Conservation (phyloP, 331 rosid species). For the Malus hybrid region DNA sequence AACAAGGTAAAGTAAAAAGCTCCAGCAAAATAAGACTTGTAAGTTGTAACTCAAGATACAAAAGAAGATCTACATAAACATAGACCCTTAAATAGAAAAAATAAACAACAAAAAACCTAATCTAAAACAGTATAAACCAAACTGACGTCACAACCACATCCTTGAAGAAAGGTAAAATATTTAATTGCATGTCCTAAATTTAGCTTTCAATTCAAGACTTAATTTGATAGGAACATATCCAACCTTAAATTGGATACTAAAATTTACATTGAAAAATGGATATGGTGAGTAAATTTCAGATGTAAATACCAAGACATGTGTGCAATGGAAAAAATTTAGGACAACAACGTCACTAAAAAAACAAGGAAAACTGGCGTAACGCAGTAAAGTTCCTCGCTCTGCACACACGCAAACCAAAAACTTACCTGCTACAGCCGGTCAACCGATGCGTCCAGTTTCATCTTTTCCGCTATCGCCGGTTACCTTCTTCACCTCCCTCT, state of each 20-base stretch:
- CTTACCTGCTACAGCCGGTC: slow-evolving; percentile 46
- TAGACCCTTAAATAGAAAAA: too few relatives aligned
- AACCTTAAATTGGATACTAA: neutral
- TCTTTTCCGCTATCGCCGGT: slow-evolving; percentile 20
- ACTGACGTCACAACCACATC: accelerated
- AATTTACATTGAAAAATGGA: neutral
- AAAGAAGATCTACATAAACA: too few relatives aligned
- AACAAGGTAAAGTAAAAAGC: too few relatives aligned
- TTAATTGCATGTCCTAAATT: too few relatives aligned
- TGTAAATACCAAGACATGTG: neutral
- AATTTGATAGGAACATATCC: neutral
- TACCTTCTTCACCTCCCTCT: slow-evolving; percentile 1
- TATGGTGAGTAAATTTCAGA: neutral
- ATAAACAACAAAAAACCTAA: too few relatives aligned
- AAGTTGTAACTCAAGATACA: too few relatives aligned
- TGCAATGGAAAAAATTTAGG: neutral
- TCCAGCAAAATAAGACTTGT: too few relatives aligned
- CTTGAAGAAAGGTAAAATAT: too few relatives aligned
- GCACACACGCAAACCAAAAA: neutral
- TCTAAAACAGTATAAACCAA: too few relatives aligned
- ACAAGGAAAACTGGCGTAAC: neutral
- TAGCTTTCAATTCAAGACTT: neutral
- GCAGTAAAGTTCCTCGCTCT: neutral
- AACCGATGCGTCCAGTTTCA: neutral
- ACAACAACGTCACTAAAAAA: neutral